These are phyloP conservation scores for Puccinia polysora DNA, from an alignment of 1,284 basidiomycete species.

Conservation along the genomic window DNA sequence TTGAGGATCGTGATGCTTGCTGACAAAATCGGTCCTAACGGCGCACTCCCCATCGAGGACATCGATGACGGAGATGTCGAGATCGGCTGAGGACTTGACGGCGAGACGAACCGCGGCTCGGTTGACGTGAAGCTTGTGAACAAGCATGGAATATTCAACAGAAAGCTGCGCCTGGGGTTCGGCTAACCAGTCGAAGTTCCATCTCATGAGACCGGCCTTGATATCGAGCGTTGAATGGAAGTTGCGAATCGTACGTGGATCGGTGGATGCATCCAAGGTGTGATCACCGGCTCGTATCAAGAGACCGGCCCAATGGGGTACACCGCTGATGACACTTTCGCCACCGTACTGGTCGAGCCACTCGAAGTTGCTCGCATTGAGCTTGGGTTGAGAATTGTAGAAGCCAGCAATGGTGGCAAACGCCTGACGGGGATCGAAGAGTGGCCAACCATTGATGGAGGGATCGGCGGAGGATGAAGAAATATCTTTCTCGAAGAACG, in stretches of 20 bases:
- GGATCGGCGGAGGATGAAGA: conserved; percentile 9
- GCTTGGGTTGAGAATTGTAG: conserved; percentile 47
- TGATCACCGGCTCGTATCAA: conserved; percentile 47
- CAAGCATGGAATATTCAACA: conserved; percentile 47
- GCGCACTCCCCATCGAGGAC: conserved; percentile 50
- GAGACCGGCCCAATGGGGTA: conserved; percentile 49
- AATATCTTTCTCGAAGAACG: conserved; percentile 27
- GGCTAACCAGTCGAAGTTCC: conserved; percentile 46
- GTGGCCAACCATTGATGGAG: conserved; percentile 45
- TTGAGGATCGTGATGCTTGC: conserved; percentile 43
- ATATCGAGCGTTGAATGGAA: conserved; percentile 48
- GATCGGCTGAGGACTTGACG: conserved; percentile 38
- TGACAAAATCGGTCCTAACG: conserved; percentile 45
- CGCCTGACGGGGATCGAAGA: conserved; percentile 43
- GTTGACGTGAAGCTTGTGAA: conserved; percentile 47
- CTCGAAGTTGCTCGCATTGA: conserved; percentile 49
- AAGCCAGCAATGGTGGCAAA: conserved; percentile 48
- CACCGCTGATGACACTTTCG: conserved; percentile 48
- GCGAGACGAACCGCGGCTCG: conserved; percentile 47
- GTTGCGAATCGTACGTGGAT: conserved; percentile 45
- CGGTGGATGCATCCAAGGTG: conserved; percentile 45
- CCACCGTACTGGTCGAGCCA: conserved; percentile 45
- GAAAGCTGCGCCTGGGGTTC: conserved; percentile 20
- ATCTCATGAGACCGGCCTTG: conserved; percentile 48
- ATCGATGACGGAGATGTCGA: conserved; percentile 47